Percentiles rank a stretch among this genome's conserved stretches.
These are phyloP conservation scores for Kwoniella sp. DNA, from an alignment of 768 basidiomycete genomes.

Conservation along the genomic window DNA sequence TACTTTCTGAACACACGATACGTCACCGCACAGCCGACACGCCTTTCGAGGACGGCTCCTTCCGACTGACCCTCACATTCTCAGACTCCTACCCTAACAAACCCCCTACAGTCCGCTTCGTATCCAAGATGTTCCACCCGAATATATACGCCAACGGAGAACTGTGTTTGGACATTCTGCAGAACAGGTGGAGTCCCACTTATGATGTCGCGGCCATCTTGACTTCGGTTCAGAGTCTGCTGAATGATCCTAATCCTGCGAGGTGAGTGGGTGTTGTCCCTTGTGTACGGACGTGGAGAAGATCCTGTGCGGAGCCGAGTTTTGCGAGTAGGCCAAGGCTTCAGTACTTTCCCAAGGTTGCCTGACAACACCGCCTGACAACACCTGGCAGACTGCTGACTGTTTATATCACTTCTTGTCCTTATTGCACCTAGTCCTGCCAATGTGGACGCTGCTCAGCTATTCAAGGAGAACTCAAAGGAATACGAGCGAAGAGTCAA, in stretches of 20 bases:
- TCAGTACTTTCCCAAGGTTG: too few relatives aligned
- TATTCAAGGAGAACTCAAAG: conserved; percentile 98
- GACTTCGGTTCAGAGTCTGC: conserved; percentile 89
- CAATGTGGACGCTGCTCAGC: conserved; percentile 94
- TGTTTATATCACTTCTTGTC: too few relatives aligned
- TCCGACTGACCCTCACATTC: conserved; percentile 91
- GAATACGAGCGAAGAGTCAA: conserved; percentile 94
- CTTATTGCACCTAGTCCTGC: conserved; percentile 93
- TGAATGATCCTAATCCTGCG: conserved; percentile 97
- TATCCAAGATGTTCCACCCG: conserved; percentile 96
- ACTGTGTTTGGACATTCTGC: conserved; percentile 95
- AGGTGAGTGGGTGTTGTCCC: conserved; percentile 60
- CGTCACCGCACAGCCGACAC: conserved; percentile 86
- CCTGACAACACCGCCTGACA: too few relatives aligned
- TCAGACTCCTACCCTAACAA: conserved; percentile 99
- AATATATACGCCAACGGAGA: conserved; percentile 99
- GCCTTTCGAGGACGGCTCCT: conserved; percentile 98
- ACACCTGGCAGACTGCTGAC: too few relatives aligned
- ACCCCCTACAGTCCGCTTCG: conserved; percentile 94
- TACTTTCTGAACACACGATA: too few relatives aligned
- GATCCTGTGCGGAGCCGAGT: too few relatives aligned
- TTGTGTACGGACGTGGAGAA: too few relatives aligned
- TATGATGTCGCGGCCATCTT: conserved; percentile 99
- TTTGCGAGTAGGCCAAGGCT: too few relatives aligned
- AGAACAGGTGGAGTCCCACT: conserved; percentile 98